Evolutionary conservation across 148 eudicot genomes (phyloP).

Genomic region (Chenopodium quinoa): DNA sequence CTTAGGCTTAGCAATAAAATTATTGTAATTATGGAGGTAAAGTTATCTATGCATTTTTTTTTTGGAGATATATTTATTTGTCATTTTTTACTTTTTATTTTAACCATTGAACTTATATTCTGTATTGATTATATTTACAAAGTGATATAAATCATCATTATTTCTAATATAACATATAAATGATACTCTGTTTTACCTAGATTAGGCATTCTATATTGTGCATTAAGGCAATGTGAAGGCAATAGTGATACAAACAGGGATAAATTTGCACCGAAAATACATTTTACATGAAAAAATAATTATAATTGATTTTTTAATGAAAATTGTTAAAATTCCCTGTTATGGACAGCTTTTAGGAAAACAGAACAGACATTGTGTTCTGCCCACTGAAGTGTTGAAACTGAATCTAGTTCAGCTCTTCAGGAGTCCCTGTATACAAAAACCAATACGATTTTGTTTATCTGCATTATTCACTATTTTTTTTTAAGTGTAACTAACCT

Average conservation of each 20-base stretch:
- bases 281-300: neutral
- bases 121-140: too few species aligned
- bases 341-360: neutral
- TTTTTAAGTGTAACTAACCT: neutral
- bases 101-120: too few species aligned
- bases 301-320: neutral
- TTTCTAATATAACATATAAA: neutral
- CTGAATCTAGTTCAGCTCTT: slow-evolving; percentile 5
- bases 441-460: neutral
- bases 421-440: neutral
- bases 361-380: neutral
- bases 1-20: neutral
- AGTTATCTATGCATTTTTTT: too few species aligned
- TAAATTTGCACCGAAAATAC: neutral
- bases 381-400: neutral
- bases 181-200: neutral
- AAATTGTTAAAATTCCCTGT: neutral
- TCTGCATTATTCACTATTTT: neutral
- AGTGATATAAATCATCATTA: neutral
- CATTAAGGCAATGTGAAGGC: neutral
- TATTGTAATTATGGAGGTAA: neutral
- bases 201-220: neutral
- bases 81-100: too few species aligned
- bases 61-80: too few species aligned
- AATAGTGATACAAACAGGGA: neutral